Conservation (phyloP, 352 stramenopile species). For the Phytophthora brassicae region DNA sequence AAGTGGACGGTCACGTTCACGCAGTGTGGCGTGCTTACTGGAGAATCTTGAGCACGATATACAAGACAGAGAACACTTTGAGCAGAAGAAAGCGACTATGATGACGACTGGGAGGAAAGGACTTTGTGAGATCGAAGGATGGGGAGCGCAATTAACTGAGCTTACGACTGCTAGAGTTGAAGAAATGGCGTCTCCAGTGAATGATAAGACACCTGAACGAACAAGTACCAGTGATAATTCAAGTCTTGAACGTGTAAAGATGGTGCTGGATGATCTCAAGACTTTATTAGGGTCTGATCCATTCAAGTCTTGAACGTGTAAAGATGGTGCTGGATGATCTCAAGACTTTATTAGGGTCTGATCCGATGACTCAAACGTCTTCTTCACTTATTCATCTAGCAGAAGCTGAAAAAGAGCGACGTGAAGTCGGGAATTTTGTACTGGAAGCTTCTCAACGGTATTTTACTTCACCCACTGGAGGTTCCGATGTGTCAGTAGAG, state of each 20-base stretch:
- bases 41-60: conserved; percentile 51
- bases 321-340: conserved; percentile 38
- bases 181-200: conserved; percentile 32
- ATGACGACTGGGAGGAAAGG: conserved; percentile 18
- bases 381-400: conserved; percentile 52
- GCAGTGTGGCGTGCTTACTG: conserved; percentile 37
- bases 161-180: conserved; percentile 35
- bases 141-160: conserved; percentile 31
- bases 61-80: conserved; percentile 29
- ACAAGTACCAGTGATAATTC: conserved; percentile 22
- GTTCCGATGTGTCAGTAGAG: neutral
- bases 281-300: conserved; percentile 45
- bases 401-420: conserved; percentile 52
- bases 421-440: conserved; percentile 54
- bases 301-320: conserved; percentile 28
- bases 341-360: conserved; percentile 42
- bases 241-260: conserved; percentile 30
- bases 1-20: conserved; percentile 28
- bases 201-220: conserved; percentile 12
- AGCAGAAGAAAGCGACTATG: conserved; percentile 27
- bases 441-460: conserved; percentile 44
- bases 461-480: conserved; percentile 11
- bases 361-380: conserved; percentile 47
- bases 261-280: conserved; percentile 40
- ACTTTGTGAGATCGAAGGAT: conserved; percentile 45